Evolutionary conservation across 2,329 filamentous ascomycete genomes (phyloP), one percentile per base, ranked within the genome.

Genomic region (Stagonosporopsis rhizophila): DNA sequence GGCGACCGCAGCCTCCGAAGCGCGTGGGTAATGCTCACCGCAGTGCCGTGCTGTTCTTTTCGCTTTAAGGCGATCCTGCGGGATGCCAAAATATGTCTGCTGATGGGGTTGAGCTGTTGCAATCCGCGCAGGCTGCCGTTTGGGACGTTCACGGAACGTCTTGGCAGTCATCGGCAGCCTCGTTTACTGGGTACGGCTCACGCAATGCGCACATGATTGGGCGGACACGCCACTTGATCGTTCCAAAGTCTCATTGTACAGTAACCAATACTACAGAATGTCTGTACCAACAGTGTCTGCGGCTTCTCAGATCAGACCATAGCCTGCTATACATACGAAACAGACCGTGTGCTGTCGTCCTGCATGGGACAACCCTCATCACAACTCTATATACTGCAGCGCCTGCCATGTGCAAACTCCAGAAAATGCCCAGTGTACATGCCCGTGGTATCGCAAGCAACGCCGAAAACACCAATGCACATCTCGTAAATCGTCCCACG

Each of bases 381-480:
- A 42, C 55, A 17, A 27, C n/a, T 42, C 30, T 56, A 47, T 48
- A 56, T 52, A 19, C 34, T 41, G 38, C 42, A 52, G 42, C 28
- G 25, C 37, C 38, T 22, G 30, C 47, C 38, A 20, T 47, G 42
- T 34, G 30, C 23, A 51, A 67, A 68, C 66, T 59, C 66, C 64
- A 55, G 34, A 45, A 56, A 53, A 52, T 45, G 59, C 57, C 47
- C 52, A 52, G n/a, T 58, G 48, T 59, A 59, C 52, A 60, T 62
- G 57, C 48, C 56, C 27, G 59, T 67, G 64, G 59, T 65, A 65
- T 59, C 53, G 57, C 59, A 63, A 47, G 58, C 58, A 64, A 65
- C 60, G 58, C 66, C 66, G 41, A 52, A 58, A 59, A 55, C 54
- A 51, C 56, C 61, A 55, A 61, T 32, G 59, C 56, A 57, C 58